These are phyloP conservation scores for Paramyrothecium sp. DNA, from an alignment of 2,329 filamentous ascomycete genomes.

Conservation along the genomic window DNA sequence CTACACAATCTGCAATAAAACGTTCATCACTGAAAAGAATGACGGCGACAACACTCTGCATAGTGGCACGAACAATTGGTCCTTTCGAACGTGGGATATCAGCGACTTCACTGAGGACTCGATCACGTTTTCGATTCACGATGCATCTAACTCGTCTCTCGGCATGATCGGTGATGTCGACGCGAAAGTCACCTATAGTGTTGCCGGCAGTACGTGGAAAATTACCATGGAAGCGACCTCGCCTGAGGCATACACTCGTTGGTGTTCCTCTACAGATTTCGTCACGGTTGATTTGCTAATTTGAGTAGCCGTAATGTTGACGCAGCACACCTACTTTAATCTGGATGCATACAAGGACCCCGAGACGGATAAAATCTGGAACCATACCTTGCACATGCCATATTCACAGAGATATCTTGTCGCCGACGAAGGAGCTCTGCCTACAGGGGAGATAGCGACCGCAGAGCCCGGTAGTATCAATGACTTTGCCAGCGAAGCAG, in stretches of 20 bases:
- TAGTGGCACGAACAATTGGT: conserved; percentile 60
- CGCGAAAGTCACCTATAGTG: conserved; percentile 61
- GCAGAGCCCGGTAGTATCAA: conserved; percentile 57
- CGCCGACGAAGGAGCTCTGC: conserved; percentile 54
- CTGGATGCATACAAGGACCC: conserved; percentile 63
- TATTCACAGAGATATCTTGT: conserved; percentile 59
- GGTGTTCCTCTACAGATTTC: conserved; percentile 12
- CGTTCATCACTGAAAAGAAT: conserved; percentile 54
- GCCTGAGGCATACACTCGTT: conserved; percentile 43
- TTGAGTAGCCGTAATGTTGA: conserved; percentile 55
- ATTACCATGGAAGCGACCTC: conserved; percentile 59
- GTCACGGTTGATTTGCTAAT: background rate
- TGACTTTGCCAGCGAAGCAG: conserved; percentile 63
- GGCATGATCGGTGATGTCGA: conserved; percentile 63
- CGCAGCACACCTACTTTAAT: conserved; percentile 69
- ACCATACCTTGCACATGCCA: conserved; percentile 62
- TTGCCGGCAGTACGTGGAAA: conserved; percentile 55
- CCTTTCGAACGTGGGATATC: conserved; percentile 62
- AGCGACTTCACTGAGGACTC: conserved; percentile 50
- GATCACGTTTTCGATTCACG: conserved; percentile 65
- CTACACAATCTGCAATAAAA: conserved; percentile 51
- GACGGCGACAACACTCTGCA: conserved; percentile 56
- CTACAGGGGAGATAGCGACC: conserved; percentile 59
- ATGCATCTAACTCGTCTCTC: conserved; percentile 54
- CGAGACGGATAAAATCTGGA: conserved; percentile 51